These are phyloP conservation scores for Mycena olivaceomarginata DNA, from an alignment of 768 basidiomycete genomes.

Conservation along the genomic window DNA sequence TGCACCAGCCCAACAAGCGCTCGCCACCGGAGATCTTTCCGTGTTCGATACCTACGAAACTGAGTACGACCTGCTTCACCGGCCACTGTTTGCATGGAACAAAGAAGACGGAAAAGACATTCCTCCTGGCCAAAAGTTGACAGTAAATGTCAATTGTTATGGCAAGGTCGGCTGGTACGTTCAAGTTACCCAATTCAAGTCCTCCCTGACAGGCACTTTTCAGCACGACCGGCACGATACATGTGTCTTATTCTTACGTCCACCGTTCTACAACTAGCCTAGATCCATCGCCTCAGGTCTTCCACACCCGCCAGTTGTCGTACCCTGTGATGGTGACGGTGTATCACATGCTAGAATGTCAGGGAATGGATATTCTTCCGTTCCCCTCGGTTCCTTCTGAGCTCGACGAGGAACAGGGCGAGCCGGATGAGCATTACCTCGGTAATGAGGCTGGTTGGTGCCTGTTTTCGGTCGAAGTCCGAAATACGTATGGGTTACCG, in stretches of 20 bases:
- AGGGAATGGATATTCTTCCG: conserved; percentile 87
- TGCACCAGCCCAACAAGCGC: conserved; percentile 80
- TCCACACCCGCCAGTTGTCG: conserved; percentile 91
- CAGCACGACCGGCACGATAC: conserved; percentile 87
- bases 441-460: conserved; percentile 84
- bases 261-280: conserved; percentile 62
- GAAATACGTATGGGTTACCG: conserved; percentile 93
- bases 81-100: conserved; percentile 89
- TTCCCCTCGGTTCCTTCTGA: conserved; percentile 62
- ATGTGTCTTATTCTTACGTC: conserved; percentile 88
- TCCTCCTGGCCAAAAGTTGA: conserved; percentile 81
- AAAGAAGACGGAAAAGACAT: conserved; percentile 71
- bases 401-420: conserved; percentile 46
- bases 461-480: conserved; percentile 92
- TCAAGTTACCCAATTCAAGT: conserved; percentile 4
- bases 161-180: conserved; percentile 96
- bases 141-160: conserved; percentile 82
- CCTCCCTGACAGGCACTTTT: conserved; percentile 38
- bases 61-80: conserved; percentile 85
- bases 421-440: conserved; percentile 51
- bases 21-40: conserved; percentile 87
- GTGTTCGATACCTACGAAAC: conserved; percentile 94
- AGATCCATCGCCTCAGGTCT: conserved; percentile 66
- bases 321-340: conserved; percentile 96
- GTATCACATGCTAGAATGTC: conserved; percentile 95